phyloP scores from a whole-genome alignment of 2,329 filamentous ascomycete species.

The Ophiognomonia clavigignenti-juglandacearum region DNA sequence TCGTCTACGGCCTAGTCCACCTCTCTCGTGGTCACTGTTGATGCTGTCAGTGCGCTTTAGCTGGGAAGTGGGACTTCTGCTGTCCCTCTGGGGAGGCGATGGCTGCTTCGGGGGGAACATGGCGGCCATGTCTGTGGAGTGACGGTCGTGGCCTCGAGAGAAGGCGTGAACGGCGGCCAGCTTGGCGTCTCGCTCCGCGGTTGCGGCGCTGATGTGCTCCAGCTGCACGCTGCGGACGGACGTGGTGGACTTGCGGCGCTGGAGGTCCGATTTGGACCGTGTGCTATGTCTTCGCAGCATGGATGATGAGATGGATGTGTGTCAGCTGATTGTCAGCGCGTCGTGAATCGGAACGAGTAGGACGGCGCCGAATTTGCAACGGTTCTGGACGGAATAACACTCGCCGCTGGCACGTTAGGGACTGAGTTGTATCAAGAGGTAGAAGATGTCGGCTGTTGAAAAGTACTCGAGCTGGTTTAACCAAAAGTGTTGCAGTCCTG shows the following conservation, averaged over 20 bases:
- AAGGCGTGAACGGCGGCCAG: conserved; percentile 60
- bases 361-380: too few relatives aligned
- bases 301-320: conserved; percentile 4
- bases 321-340: too few relatives aligned
- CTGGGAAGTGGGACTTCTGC: conserved; percentile 8
- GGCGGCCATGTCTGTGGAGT: conserved; percentile 26
- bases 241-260: conserved; percentile 49
- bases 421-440: too few relatives aligned
- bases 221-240: conserved; percentile 42
- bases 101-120: conserved; percentile 28
- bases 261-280: conserved; percentile 37
- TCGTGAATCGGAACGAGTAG: too few relatives aligned
- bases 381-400: too few relatives aligned
- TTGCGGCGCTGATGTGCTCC: conserved; percentile 43
- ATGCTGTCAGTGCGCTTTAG: conserved; percentile 18
- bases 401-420: too few relatives aligned
- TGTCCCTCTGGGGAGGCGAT: conserved; percentile 10
- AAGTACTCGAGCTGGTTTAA: too few relatives aligned
- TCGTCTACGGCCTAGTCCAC: conserved; percentile 36
- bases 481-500: too few relatives aligned
- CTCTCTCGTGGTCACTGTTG: conserved; percentile 19
- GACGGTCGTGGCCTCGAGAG: conserved; percentile 41
- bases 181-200: conserved; percentile 54
- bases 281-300: conserved; percentile 49
- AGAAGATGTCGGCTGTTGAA: too few relatives aligned